phyloP scores from a whole-genome alignment of 345 rosid species.

The Clarkia xantiana region DNA sequence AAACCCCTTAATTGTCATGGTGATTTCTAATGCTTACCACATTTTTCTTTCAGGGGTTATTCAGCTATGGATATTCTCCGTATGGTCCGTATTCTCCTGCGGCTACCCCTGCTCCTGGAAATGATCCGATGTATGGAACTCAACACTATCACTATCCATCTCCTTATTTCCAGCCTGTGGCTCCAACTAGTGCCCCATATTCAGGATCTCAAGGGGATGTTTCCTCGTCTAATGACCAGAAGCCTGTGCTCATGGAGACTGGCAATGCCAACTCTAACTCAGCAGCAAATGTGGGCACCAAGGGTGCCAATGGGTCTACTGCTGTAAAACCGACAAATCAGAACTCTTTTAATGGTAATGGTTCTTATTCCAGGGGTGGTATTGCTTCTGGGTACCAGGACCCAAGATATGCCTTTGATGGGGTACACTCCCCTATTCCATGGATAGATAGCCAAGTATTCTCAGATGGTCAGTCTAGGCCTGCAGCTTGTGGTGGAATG shows the following conservation, averaged over 20 bases:
- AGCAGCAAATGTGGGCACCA: conserved; percentile 25
- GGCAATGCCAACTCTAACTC: not conserved
- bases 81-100: conserved; percentile 80
- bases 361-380: conserved; percentile 31
- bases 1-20: not conserved
- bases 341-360: conserved; percentile 27
- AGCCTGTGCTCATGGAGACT: not conserved
- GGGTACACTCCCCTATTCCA: conserved; percentile 26
- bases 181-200: conserved; percentile 38
- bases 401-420: conserved; percentile 44
- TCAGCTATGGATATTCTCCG: conserved; percentile 50
- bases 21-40: not conserved
- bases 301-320: conserved; percentile 43
- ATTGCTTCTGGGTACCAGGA: conserved; percentile 51
- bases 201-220: conserved; percentile 35
- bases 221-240: conserved; percentile 18
- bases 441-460: conserved; percentile 35
- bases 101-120: conserved; percentile 23
- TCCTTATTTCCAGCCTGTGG: conserved; percentile 35
- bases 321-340: conserved; percentile 40
- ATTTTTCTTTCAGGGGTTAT: conserved; percentile 34
- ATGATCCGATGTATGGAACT: not conserved
- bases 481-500: conserved; percentile 25
- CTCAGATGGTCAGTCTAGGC: conserved; percentile 43
- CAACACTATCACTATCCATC: not conserved